Percentiles rank a stretch among this genome's conserved stretches.
Conservation (phyloP, 163 green algal genomes). For the Scenedesmus sp. region DNA sequence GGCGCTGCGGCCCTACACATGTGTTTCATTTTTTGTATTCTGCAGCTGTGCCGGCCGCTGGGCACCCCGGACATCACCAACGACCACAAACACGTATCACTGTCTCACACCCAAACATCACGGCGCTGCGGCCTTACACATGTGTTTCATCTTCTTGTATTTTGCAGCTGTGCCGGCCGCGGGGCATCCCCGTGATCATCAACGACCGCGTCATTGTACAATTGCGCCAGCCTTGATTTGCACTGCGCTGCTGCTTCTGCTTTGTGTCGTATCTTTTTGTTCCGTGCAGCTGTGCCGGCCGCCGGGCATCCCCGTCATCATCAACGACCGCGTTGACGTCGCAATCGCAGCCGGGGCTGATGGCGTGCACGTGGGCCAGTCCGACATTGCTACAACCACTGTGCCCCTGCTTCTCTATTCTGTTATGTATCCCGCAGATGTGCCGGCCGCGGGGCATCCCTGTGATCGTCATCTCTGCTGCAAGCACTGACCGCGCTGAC, state of each 20-base stretch:
- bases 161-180: slow-evolving; percentile 21
- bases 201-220: slow-evolving; percentile 87
- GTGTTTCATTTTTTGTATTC: neutral
- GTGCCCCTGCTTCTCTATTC: neutral
- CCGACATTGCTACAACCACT: neutral
- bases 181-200: slow-evolving; percentile 88
- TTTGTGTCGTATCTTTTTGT: neutral
- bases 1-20: neutral
- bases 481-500: neutral
- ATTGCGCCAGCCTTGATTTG: neutral
- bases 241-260: neutral
- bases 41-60: slow-evolving; percentile 59
- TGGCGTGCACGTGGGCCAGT: slow-evolving; percentile 92
- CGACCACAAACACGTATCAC: slow-evolving; percentile 92
- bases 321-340: slow-evolving; percentile 97
- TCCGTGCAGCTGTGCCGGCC: slow-evolving; percentile 57
- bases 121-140: neutral
- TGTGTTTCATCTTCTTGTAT: neutral
- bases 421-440: neutral
- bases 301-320: slow-evolving; percentile 83
- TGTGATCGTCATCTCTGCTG: neutral
- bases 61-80: slow-evolving; percentile 93
- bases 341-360: slow-evolving; percentile 87
- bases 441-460: neutral
- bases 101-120: slow-evolving; percentile 52